A percentile compares a stretch with the other conserved stretches of the same genome.
Conservation (phyloP, 139 green algal genomes). For the Chlamydomonas sphaeroides region DNA sequence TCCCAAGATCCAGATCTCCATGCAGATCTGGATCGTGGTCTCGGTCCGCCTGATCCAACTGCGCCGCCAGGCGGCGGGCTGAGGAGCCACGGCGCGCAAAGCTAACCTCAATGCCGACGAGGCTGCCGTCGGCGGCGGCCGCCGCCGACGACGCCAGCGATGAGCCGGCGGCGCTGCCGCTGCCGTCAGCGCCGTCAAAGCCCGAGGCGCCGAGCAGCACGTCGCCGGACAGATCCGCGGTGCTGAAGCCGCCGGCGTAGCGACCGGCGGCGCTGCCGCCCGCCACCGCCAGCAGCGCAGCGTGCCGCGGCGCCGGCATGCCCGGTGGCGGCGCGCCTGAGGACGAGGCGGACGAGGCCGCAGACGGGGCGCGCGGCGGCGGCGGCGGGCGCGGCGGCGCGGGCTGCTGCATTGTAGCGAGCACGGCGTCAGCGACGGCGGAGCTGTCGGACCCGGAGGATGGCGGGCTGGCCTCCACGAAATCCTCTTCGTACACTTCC, state of each 20-base stretch:
- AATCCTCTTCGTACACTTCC: slow-evolving; percentile 39
- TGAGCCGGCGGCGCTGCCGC: neutral
- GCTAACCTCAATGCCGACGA: too few species aligned
- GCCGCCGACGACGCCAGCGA: too few species aligned
- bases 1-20: too few species aligned
- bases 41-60: neutral
- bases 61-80: too few species aligned
- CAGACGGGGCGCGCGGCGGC: too few species aligned
- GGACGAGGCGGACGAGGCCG: too few species aligned
- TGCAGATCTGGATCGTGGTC: neutral
- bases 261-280: neutral
- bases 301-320: too few species aligned
- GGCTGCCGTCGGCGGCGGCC: too few species aligned
- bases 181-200: neutral
- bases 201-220: slow-evolving; percentile 3
- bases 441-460: neutral
- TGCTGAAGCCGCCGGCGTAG: neutral
- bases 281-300: too few species aligned
- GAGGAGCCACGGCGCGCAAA: too few species aligned
- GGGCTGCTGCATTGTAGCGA: neutral
- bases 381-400: neutral
- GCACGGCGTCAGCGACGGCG: neutral
- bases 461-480: slow-evolving; percentile 17
- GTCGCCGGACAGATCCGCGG: slow-evolving; percentile 15
- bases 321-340: too few species aligned